Evolutionary conservation across 2,329 filamentous ascomycete genomes (phyloP), one percentile per base, ranked within the genome.

Genomic region (Alternaria gansuensis): DNA sequence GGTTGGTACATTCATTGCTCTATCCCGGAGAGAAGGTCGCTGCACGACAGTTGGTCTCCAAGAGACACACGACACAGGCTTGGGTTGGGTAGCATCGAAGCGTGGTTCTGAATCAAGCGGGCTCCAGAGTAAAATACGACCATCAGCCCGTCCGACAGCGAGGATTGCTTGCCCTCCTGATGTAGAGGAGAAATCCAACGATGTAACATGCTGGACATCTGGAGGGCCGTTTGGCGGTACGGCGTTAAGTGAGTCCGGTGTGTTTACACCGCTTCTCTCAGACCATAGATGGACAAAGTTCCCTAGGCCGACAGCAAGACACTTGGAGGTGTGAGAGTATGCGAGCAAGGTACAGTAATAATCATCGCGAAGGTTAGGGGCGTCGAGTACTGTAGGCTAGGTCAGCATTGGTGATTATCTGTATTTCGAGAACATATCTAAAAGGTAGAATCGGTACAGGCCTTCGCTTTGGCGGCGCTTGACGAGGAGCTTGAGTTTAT

Each of bases 341-440:
- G 95, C 92, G 53, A 99, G 83, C 2, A 93, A 84, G 0, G 93
- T 95, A 78, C 93, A 97, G 75, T 99, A 99, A 75, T 93, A 99
- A 77, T 99, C 94, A 70, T 98, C 93, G 56, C 92, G 88, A n/a
- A 98, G 82, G 51, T 88, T 87, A 3, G 93, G 93, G 8, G 94
- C 94, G 78, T 97, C 92, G 5, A 99, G 83, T 6, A 97, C 90
- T 79, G 88, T 90, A 62, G 9, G n/a, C 24, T 2, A 14, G 57
- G 70, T 83, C 55, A 84, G 73, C 33, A 60, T 48, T 33, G n/a
- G 9, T 10, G 54, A n/a, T 24, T 10, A 13, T 17, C 41, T 53
- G 17, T 36, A 33, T 29, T 54, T 45, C 28, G 36, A 57, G 44
- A 48, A 80, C 84, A 75, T 82, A 90, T 88, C 90, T 91, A 80